Evolutionary conservation across 2,329 filamentous ascomycete genomes (phyloP).

Genomic region (Fusarium lyarnte): DNA sequence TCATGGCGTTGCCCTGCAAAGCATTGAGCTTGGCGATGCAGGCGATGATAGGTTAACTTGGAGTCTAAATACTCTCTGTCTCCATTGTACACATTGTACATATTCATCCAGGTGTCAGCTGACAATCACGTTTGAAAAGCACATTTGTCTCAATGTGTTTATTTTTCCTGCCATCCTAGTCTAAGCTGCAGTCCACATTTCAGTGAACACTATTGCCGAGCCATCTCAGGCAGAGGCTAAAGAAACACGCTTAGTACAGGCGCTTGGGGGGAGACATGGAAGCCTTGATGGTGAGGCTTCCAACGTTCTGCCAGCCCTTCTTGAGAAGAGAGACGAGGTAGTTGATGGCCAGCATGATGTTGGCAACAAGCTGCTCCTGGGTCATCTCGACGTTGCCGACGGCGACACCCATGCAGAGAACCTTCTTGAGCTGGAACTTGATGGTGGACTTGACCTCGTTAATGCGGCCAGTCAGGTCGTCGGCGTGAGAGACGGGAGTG

Average conservation of each 20-base stretch:
- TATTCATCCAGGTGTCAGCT: not conserved
- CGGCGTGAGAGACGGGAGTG: conserved; percentile 94
- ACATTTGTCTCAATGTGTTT: conserved; percentile 31
- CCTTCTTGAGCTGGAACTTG: conserved; percentile 99
- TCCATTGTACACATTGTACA: not conserved
- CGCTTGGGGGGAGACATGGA: conserved; percentile 99
- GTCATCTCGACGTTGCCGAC: conserved; percentile 99
- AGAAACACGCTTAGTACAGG: conserved; percentile 77
- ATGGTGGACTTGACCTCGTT: conserved; percentile 99
- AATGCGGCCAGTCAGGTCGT: conserved; percentile 94
- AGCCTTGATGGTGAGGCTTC: conserved; percentile 99
- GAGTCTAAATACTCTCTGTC: not conserved
- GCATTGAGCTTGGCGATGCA: not conserved
- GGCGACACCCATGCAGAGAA: conserved; percentile 99
- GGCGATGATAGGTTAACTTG: not conserved
- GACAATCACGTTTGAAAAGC: not conserved
- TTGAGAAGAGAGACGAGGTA: conserved; percentile 99
- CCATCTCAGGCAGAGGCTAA: conserved; percentile 37
- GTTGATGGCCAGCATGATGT: conserved; percentile 99
- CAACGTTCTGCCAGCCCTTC: conserved; percentile 99
- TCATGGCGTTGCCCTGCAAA: not conserved
- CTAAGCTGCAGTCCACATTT: conserved; percentile 31
- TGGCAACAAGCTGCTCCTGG: conserved; percentile 93
- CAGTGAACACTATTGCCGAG: conserved; percentile 30
- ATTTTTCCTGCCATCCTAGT: conserved; percentile 32